Conservation (phyloP, 208 protist species). For the Polymyxa betae region DNA sequence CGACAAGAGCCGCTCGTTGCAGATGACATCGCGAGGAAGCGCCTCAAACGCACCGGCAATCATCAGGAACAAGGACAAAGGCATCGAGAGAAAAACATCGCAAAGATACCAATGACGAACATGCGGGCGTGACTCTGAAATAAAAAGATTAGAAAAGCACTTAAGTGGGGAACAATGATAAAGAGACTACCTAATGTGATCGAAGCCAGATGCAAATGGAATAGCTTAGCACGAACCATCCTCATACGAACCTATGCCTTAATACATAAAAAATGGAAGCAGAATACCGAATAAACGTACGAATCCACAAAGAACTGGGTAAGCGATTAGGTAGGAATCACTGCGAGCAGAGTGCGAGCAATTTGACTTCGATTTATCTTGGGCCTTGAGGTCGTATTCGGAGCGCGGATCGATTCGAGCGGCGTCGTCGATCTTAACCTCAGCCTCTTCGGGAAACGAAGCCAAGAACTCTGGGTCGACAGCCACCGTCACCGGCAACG, state of each 20-base stretch:
- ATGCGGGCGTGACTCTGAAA: background rate
- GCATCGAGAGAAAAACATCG: constrained; percentile 7
- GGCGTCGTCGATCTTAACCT: background rate
- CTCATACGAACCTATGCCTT: background rate
- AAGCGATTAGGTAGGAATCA: constrained; percentile 34
- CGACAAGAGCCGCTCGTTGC: background rate
- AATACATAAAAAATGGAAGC: no score
- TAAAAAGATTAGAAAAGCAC: background rate
- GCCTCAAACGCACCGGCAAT: constrained; percentile 1
- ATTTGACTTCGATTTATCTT: background rate
- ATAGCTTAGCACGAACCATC: constrained; percentile 36
- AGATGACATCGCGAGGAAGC: background rate
- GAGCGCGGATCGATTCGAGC: background rate
- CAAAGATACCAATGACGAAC: background rate
- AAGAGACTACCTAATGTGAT: background rate
- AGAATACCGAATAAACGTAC: background rate
- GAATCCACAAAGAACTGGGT: constrained; percentile 31
- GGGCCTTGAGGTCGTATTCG: background rate
- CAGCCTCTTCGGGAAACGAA: background rate
- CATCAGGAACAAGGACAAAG: constrained; percentile 9
- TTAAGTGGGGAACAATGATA: background rate
- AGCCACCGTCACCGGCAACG: background rate
- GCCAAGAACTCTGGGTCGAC: background rate
- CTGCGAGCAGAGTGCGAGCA: background rate
- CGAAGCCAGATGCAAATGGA: background rate